Evolutionary conservation across 179 eudicot genomes (phyloP), one percentile per base, ranked within the genome.

Genomic region (Silene noctiflora): DNA sequence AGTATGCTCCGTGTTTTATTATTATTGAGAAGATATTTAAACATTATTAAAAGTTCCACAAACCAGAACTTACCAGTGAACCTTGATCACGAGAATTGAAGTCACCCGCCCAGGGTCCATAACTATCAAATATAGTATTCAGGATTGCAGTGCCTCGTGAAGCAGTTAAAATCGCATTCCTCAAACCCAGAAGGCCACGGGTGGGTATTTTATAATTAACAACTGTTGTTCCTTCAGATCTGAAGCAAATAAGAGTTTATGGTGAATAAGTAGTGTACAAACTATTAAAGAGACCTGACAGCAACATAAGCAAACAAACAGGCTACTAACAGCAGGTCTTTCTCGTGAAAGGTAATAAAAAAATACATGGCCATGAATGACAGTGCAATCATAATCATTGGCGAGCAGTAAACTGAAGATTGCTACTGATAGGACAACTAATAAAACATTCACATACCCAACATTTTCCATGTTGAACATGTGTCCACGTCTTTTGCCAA

Each of bases 51-150:
- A 61, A 20, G 62, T 22, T 64, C 48, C 53, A 66, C 35, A 59
- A 22, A 46, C 1, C 51, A 27, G 75, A 78, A 80, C 70, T 86
- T 88, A 95, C 99, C 92, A 95, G 78, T 74, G 99, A 95, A 67
- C 99, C 99, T 74, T 74, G 99, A 75, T 95, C 99, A 81, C 99
- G 99, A 51, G 93, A 91, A 74, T 51, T 85, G 77, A 95, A 93
- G 48, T 95, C 95, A 35, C 99, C 99, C 76, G 99, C 95, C 97
- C 97, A 93, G 64, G 99, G 91, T 71, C 94, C 99, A 82, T 95
- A 95, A 81, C 88, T 80, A 67, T 95, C 99, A 85, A 95, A 95
- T 84, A 95, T 86, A 13, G 99, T 93, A 84, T 95, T 95, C 74
- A 95, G 89, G 78, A 95, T 82, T 75, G 99, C 99, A 58, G 99